A percentile compares a stretch with the other conserved stretches of the same genome.
phyloP scores from a whole-genome alignment of 106 monocot genomes.

The Vanilla planifolia region DNA sequence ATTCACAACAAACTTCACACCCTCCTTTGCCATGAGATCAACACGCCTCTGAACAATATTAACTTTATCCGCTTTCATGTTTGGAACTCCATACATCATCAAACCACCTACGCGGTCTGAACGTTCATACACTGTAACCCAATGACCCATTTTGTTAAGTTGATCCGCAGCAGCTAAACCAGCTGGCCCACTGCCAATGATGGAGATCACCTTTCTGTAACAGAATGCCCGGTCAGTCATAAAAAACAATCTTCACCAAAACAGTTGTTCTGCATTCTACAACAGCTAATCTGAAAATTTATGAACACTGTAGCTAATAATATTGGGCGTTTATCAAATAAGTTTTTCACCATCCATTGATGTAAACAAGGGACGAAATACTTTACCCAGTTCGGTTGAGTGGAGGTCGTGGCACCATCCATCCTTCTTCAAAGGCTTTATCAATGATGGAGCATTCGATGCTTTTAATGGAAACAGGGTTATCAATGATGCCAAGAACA shows the following conservation, averaged over 20 bases:
- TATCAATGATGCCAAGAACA: conserved; percentile 98
- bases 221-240: background rate
- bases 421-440: conserved; percentile 95
- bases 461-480: conserved; percentile 97
- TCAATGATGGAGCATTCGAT: conserved; percentile 97
- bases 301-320: too few relatives aligned
- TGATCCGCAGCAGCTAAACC: conserved; percentile 97
- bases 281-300: too few relatives aligned
- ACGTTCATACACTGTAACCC: conserved; percentile 87
- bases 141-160: conserved; percentile 95
- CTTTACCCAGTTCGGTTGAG: conserved; percentile 81
- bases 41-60: conserved; percentile 92
- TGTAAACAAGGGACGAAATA: conserved; percentile 2
- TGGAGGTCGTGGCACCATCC: conserved; percentile 95
- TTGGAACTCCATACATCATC: conserved; percentile 99
- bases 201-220: conserved; percentile 78
- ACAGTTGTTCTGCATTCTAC: too few relatives aligned
- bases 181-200: conserved; percentile 93
- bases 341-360: too few relatives aligned
- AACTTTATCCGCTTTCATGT: conserved; percentile 95
- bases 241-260: too few relatives aligned
- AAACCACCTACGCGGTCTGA: conserved; percentile 94
- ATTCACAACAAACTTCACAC: conserved; percentile 90
- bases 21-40: conserved; percentile 83
- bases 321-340: too few relatives aligned